Evolutionary conservation across 257 asterid species (phyloP), one percentile per base, ranked within the genome.

Genomic region (Linderniella brevidens): DNA sequence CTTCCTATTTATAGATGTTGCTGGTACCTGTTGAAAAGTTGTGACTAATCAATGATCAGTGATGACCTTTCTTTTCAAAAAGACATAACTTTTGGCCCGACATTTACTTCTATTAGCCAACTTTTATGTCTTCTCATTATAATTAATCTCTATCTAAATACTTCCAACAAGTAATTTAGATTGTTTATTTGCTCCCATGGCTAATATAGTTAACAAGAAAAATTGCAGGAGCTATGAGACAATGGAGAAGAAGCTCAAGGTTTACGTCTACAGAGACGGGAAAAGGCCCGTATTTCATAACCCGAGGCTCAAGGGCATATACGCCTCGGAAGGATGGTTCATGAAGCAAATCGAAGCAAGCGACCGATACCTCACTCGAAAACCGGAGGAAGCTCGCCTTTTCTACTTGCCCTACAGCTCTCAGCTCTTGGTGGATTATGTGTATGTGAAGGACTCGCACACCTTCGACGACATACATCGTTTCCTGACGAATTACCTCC

Each of bases 311-410:
- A 75, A 73, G 64, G 93, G 93, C 56, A 84, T 80, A 64, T 84
- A 84, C 29, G 93, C 93, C 35, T 77, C 92, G 0, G 95, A 84
- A 65, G 95, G 95, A 25, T 84, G 93, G 93, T 84, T 84, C 71
- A 70, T 84, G 83, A 80, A 77, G 77, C 72, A 62, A 52, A 68
- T 84, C 29, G 64, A 80, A 58, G 16, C 69, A 13, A 69, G 56
- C 79, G 80, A 74, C 54, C 57, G 64, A 38, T 69, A 68, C n/a
- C 61, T 67, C 20, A 73, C 93, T 8, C 71, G 66, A 53, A 68
- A 69, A 17, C 72, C 86, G 13, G 64, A 48, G 32, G 63, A 68
- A 48, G 95, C 95, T 47, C 92, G 77, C 69, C 56, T 84, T 29
- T 84, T 84, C 58, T 84, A 77, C 68, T 45, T 84, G 35, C 95